phyloP scores from a whole-genome alignment of 345 rosid species.

The Camelina neglecta region DNA sequence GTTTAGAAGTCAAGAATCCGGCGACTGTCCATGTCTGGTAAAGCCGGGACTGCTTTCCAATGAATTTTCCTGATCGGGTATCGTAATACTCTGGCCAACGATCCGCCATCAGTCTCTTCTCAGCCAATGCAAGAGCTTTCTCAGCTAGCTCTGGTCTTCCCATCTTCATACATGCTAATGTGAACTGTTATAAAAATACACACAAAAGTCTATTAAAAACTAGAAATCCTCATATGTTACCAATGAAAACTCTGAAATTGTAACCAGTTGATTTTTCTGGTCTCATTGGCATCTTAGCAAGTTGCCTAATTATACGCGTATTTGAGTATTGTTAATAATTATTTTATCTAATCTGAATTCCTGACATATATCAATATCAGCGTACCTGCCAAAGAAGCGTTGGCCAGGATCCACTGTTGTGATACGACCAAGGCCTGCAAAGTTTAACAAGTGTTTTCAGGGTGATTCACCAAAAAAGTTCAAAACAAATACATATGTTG shows the following conservation, averaged over 20 bases:
- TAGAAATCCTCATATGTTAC: neutral
- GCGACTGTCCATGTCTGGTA: constrained; percentile 96
- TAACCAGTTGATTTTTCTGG: neutral
- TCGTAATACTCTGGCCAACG: constrained; percentile 96
- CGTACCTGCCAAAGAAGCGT: constrained; percentile 98
- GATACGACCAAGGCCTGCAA: constrained; percentile 98
- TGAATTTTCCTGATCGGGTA: constrained; percentile 82
- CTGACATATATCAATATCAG: neutral
- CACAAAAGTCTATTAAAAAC: neutral
- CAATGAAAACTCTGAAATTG: neutral
- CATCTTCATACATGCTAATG: constrained; percentile 98
- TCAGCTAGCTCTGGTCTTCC: constrained; percentile 72
- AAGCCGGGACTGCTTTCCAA: constrained; percentile 87
- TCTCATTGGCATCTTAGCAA: neutral
- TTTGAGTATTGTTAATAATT: neutral
- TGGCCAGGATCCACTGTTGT: constrained; percentile 99
- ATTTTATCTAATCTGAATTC: neutral
- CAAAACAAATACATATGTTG: neutral
- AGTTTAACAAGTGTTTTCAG: constrained; percentile 27
- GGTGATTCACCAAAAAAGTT: neutral
- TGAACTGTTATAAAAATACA: constrained; percentile 61
- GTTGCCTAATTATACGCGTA: neutral
- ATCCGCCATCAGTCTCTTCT: constrained; percentile 74
- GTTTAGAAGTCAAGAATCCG: constrained; percentile 82
- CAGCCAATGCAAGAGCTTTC: constrained; percentile 80